Evolutionary conservation across 495 filamentous ascomycete genomes (phyloP).

Genomic region (Platismatia glauca): DNA sequence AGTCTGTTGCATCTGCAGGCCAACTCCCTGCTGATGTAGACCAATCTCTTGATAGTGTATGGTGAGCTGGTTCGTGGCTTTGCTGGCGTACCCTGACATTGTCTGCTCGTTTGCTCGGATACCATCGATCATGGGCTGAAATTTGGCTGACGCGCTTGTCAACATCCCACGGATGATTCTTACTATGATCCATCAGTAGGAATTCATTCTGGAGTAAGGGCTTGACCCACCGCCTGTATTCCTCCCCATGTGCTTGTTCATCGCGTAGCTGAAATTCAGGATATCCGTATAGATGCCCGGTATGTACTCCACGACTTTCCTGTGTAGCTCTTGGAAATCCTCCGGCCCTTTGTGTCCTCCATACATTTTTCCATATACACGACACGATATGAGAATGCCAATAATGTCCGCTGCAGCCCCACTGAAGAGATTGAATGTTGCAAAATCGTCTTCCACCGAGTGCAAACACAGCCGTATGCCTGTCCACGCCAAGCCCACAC

Average conservation of each 20-base stretch:
- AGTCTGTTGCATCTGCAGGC: slow-evolving; percentile 2
- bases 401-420: slow-evolving; percentile 9
- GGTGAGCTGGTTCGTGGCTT: background rate
- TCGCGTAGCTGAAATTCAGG: slow-evolving; percentile 3
- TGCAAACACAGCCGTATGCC: slow-evolving; percentile 6
- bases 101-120: background rate
- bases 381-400: slow-evolving; percentile 6
- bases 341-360: slow-evolving; percentile 7
- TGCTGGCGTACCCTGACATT: slow-evolving; percentile 5
- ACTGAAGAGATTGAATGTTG: slow-evolving; percentile 6
- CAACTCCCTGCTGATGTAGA: background rate
- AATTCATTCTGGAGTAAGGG: background rate
- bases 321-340: slow-evolving; percentile 7
- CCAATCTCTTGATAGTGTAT: slow-evolving; percentile 4
- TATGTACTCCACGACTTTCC: slow-evolving; percentile 6
- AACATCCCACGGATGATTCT: background rate
- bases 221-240: background rate
- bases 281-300: background rate
- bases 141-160: slow-evolving; percentile 5
- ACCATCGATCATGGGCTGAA: slow-evolving; percentile 1
- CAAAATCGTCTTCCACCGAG: slow-evolving; percentile 6
- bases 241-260: slow-evolving; percentile 8
- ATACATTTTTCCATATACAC: slow-evolving; percentile 4
- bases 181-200: background rate
- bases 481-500: background rate